phyloP scores from a whole-genome alignment of 495 filamentous ascomycete species.

The Hyaloscypha variabilis region DNA sequence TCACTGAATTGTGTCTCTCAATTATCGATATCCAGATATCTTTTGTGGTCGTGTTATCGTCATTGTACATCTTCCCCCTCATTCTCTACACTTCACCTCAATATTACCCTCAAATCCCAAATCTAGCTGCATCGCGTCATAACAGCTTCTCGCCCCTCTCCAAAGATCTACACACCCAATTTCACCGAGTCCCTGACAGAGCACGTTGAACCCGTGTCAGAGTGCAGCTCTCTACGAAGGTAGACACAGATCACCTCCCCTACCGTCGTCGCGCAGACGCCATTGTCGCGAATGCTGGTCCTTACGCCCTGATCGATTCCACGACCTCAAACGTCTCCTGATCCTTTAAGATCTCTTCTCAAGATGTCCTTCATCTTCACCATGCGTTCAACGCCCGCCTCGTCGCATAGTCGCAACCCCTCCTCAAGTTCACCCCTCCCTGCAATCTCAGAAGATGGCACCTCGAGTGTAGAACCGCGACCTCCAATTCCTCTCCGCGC shows the following conservation, averaged over 20 bases:
- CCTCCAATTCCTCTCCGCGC: conserved; percentile 24
- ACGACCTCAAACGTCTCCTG: neutral
- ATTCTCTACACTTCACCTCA: neutral
- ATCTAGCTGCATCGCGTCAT: neutral
- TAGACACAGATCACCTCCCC: neutral
- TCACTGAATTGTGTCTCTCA: neutral
- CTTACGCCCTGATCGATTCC: neutral
- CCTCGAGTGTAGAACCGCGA: neutral
- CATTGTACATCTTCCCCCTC: neutral
- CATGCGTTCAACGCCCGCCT: conserved; percentile 21
- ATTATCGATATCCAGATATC: neutral
- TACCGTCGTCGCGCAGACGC: neutral
- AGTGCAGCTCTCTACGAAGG: neutral
- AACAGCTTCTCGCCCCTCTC: neutral
- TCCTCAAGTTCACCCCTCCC: conserved; percentile 15
- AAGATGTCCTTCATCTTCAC: conserved; percentile 30
- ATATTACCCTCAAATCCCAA: neutral
- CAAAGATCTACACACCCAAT: neutral
- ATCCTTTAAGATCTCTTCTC: neutral
- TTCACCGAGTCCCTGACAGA: neutral
- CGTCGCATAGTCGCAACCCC: conserved; percentile 15
- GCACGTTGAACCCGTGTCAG: neutral
- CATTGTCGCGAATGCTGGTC: neutral
- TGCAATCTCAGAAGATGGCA: conserved; percentile 26
- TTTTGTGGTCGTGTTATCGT: neutral